phyloP scores from a whole-genome alignment of 2,329 filamentous ascomycete species.

The Aspergillus aculeatus region DNA sequence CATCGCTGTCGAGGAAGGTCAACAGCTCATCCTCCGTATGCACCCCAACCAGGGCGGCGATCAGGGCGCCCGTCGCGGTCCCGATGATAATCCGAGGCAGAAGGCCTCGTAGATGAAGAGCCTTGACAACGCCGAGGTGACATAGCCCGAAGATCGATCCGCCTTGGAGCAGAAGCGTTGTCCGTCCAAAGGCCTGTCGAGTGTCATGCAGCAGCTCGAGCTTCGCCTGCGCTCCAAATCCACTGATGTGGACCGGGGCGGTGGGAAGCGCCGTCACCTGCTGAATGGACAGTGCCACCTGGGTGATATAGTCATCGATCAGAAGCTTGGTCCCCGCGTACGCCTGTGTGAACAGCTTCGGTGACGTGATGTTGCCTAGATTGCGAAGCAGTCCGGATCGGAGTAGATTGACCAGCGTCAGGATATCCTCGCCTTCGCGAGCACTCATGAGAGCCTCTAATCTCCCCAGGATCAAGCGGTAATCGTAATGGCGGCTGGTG shows the following conservation, averaged over 20 bases:
- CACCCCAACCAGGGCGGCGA: constrained; percentile 82
- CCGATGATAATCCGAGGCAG: constrained; percentile 89
- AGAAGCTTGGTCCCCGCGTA: constrained; percentile 86
- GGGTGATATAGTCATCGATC: constrained; percentile 86
- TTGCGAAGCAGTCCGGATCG: constrained; percentile 77
- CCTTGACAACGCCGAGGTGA: constrained; percentile 87
- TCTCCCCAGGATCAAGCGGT: constrained; percentile 75
- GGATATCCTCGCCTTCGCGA: constrained; percentile 68
- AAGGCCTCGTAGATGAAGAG: constrained; percentile 74
- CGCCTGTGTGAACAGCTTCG: constrained; percentile 77
- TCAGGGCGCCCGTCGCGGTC: constrained; percentile 84
- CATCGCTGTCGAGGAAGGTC: constrained; percentile 71
- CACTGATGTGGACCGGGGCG: constrained; percentile 48
- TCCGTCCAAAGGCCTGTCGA: constrained; percentile 82
- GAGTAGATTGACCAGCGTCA: constrained; percentile 73
- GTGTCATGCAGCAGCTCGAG: constrained; percentile 84
- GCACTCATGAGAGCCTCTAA: constrained; percentile 68
- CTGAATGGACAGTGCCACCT: constrained; percentile 77
- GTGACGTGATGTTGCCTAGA: constrained; percentile 82
- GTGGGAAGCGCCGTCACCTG: constrained; percentile 70
- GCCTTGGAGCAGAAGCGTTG: constrained; percentile 80
- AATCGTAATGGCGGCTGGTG: constrained; percentile 79
- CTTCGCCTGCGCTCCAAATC: constrained; percentile 72
- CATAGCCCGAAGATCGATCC: constrained; percentile 89
- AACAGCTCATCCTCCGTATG: constrained; percentile 84